Conservation (phyloP, 2,329 filamentous ascomycete genomes). For the Xylaria arbuscula region DNA sequence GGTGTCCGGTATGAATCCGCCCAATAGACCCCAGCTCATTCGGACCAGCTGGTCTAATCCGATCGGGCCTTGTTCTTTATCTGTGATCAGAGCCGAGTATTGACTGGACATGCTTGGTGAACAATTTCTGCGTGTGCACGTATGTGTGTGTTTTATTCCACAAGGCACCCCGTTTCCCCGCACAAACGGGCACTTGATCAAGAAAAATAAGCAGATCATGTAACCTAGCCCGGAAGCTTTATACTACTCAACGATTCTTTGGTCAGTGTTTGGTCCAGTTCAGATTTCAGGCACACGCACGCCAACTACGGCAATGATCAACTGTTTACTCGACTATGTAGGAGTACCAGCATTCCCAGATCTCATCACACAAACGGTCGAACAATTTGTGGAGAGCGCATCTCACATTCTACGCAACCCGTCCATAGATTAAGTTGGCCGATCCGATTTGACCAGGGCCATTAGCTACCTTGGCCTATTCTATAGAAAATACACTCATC, state of each 20-base stretch:
- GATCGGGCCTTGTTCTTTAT: not conserved
- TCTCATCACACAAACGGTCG: not conserved
- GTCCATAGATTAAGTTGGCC: not conserved
- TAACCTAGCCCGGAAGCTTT: not conserved
- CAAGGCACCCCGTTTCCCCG: not conserved
- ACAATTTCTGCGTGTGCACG: not conserved
- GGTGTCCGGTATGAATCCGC: conserved; percentile 1
- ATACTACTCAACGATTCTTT: not conserved
- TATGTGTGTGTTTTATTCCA: not conserved
- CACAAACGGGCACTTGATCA: not conserved
- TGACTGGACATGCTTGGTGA: not conserved
- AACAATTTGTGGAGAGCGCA: not conserved
- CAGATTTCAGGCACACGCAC: conserved; percentile 3
- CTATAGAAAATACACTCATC: too few species aligned
- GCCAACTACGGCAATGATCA: not conserved
- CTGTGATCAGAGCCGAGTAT: not conserved
- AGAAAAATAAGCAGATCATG: not conserved
- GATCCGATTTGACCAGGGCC: not conserved
- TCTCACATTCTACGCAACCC: not conserved
- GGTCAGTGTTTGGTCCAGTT: not conserved
- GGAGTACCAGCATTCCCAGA: not conserved
- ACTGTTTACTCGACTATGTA: not conserved
- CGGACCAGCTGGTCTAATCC: not conserved
- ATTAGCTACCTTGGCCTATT: not conserved
- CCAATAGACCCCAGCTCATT: not conserved